Evolutionary conservation across 2,329 filamentous ascomycete genomes (phyloP).

Genomic region (Pseudogymnoascus sp.): DNA sequence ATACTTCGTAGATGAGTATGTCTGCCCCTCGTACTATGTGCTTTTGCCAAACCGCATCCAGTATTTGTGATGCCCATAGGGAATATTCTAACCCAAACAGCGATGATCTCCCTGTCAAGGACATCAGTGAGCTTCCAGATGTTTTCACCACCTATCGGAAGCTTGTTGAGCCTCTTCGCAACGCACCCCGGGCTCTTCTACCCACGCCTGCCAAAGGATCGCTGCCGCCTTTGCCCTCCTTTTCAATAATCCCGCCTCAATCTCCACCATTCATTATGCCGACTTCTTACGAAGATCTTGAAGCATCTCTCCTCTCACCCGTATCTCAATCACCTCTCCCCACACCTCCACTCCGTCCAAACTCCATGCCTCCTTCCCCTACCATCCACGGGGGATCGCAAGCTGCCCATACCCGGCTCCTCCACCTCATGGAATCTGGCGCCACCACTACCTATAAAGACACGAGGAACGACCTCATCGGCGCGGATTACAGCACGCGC

Average conservation of each 20-base stretch:
- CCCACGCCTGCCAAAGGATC: conserved; percentile 42
- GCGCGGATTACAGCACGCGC: conserved; percentile 66
- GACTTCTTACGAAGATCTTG: conserved; percentile 42
- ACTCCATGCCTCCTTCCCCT: conserved; percentile 50
- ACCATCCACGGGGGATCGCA: conserved; percentile 63
- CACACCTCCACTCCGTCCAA: conserved; percentile 45
- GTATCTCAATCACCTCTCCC: conserved; percentile 42
- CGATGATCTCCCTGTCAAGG: conserved; percentile 54
- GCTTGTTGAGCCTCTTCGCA: conserved; percentile 60
- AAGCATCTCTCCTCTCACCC: conserved; percentile 49
- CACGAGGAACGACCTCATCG: conserved; percentile 64
- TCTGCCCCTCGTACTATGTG: conserved; percentile 23
- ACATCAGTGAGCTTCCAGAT: conserved; percentile 53
- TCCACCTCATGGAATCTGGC: conserved; percentile 52
- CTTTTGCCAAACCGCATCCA: conserved; percentile 5
- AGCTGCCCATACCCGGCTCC: conserved; percentile 49
- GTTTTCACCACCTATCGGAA: conserved; percentile 71
- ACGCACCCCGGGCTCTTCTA: conserved; percentile 51
- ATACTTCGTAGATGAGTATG: conserved; percentile 72
- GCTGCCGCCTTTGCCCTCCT: conserved; percentile 51
- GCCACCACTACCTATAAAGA: conserved; percentile 58
- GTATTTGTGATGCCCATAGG: neutral
- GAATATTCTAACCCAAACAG: conserved; percentile 33
- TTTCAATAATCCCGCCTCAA: conserved; percentile 47
- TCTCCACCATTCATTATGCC: conserved; percentile 57